Conservation (phyloP, 306 rosid species). For the Lupinus albus region DNA sequence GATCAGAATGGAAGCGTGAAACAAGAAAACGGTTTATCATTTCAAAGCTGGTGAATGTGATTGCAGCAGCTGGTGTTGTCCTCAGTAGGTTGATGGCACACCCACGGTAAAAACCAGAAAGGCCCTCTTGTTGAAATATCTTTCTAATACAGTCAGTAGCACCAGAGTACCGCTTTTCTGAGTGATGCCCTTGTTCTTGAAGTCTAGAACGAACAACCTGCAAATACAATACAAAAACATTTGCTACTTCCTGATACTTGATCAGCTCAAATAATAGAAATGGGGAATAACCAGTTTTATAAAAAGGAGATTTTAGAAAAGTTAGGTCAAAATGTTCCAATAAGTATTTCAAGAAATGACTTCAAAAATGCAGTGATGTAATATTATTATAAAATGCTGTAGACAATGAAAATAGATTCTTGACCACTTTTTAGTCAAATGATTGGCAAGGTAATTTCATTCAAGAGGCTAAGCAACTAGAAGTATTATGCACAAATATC, state of each 20-base stretch:
- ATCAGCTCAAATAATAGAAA: constrained; percentile 7
- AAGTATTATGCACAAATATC: background rate
- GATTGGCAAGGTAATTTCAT: constrained; percentile 3
- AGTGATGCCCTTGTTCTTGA: constrained; percentile 74
- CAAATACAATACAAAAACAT: constrained; percentile 27
- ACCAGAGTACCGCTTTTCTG: constrained; percentile 73
- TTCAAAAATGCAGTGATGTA: background rate
- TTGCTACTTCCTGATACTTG: background rate
- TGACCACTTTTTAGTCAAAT: background rate
- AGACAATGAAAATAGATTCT: background rate
- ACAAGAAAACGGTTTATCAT: constrained; percentile 89
- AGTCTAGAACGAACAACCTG: constrained; percentile 82
- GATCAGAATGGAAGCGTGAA: constrained; percentile 61
- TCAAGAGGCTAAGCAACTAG: background rate
- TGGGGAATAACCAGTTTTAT: background rate
- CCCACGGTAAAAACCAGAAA: constrained; percentile 76
- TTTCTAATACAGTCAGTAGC: constrained; percentile 60
- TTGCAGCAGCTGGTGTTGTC: constrained; percentile 90
- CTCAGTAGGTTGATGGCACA: constrained; percentile 82
- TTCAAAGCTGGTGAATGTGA: constrained; percentile 91
- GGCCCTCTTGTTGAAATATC: constrained; percentile 67
- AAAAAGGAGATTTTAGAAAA: background rate
- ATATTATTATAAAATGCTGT: background rate
- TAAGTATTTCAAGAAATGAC: constrained; percentile 3
- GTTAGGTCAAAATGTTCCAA: background rate